Base-by-base conservation (phyloP, 768 basidiomycete genomes). In the Albatrellus ellisii region DNA sequence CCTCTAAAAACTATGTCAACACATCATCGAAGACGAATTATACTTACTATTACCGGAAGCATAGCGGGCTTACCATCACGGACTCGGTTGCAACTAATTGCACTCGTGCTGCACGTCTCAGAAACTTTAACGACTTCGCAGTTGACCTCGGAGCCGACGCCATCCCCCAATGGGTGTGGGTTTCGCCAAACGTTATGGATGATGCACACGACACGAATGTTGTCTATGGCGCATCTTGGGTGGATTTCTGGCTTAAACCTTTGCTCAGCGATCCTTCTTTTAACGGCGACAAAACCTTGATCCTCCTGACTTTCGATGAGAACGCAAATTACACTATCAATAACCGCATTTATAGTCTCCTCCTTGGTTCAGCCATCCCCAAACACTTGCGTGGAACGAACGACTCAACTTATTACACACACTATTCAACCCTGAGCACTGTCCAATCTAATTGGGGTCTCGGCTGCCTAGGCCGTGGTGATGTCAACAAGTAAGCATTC, bases 241-340 rank as follows among this genome's bases (percentile, higher is more conserved):
- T 75, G 21, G 47, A 52, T 18, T 71, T 57, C 49, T 79, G 70
- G 64, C 59, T 81, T 25, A 22, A 62, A 11, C 72, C 76, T 1
- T 51, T 77, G 9, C 66, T 80, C 29, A 43, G 59, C 2, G 59
- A 78, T 55, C 36, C 58, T 5, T 57, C 59, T 40, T 78, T 81
- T 60, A 79, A 79, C 54, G 64, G 59, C 43, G 56, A 64, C 36
- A 58, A 54, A 17, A 78, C 79, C 0, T 59, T 81, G 39, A 70
- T 80, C 50, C 49, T 77, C 7, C 50, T 80, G 40, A 78, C 75
- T 0, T 79, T 79, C 41, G 78, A 81, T 41, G 77, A 80, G 58
- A 74, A 59, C 29, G 67, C 63, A 44, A 47, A 53, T 0, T 58
- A 60, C 39, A 51, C 51, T 22, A 54, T 59, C 36, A 69, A 69